Conservation (phyloP, 2,329 filamentous ascomycete species). For the Lecanicillium sp. region DNA sequence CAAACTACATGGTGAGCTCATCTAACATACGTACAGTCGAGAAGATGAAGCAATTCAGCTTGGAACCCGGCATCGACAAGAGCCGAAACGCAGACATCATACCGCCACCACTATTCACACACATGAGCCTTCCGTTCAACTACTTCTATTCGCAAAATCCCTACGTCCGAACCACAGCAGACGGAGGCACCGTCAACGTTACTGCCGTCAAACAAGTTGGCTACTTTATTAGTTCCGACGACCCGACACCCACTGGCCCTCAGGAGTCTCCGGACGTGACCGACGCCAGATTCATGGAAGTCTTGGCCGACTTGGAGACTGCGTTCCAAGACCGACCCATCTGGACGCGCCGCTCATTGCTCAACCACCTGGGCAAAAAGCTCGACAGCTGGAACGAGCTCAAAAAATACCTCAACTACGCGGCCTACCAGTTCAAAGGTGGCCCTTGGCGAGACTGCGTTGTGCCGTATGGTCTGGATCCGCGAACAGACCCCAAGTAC, state of each 20-base stretch:
- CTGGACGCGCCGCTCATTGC: conserved; percentile 77
- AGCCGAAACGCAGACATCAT: conserved; percentile 62
- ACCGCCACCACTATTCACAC: conserved; percentile 73
- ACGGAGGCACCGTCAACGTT: conserved; percentile 52
- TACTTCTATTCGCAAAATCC: conserved; percentile 84
- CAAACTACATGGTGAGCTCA: no score
- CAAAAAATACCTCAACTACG: conserved; percentile 73
- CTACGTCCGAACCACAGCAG: conserved; percentile 58
- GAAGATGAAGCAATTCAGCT: conserved; percentile 55
- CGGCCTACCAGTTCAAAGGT: conserved; percentile 86
- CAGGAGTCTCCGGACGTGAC: conserved; percentile 52
- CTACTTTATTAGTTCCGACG: conserved; percentile 54
- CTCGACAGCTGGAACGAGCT: conserved; percentile 52
- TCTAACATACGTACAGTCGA: no score
- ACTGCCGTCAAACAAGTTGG: conserved; percentile 53
- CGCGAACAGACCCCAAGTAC: conserved; percentile 67
- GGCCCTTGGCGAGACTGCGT: conserved; percentile 90
- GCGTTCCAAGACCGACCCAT: conserved; percentile 71
- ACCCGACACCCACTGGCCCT: conserved; percentile 58
- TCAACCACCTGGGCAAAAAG: conserved; percentile 59
- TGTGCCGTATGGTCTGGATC: conserved; percentile 80
- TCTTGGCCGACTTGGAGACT: conserved; percentile 57
- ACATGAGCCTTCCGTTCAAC: conserved; percentile 67
- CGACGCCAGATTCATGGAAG: conserved; percentile 54
- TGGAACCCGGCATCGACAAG: conserved; percentile 56